A percentile compares a stretch with the other conserved stretches of the same genome.
These are phyloP conservation scores for Taphrina communis DNA, from an alignment of 1,139 yeast species.

Conservation along the genomic window DNA sequence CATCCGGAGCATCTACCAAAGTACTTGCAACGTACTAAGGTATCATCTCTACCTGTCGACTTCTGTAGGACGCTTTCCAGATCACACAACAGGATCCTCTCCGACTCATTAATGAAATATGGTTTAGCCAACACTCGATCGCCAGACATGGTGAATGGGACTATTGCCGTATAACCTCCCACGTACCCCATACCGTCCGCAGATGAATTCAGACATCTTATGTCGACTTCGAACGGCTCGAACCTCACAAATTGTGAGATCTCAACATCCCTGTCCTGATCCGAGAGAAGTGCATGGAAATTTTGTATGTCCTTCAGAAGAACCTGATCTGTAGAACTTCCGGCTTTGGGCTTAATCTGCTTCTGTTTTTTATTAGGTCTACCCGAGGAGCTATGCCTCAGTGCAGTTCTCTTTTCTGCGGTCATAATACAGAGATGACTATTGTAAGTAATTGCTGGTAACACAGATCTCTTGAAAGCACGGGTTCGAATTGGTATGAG, in stretches of 20 bases:
- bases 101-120: conserved; percentile 51
- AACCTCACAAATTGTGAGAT: conserved; percentile 51
- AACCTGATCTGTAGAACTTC: conserved; percentile 67
- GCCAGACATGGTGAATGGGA: conserved; percentile 90
- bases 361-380: conserved; percentile 21
- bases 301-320: conserved; percentile 74
- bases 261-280: conserved; percentile 60
- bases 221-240: conserved; percentile 62
- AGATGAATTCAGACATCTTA: conserved; percentile 63
- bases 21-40: conserved; percentile 67
- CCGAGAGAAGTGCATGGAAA: conserved; percentile 57
- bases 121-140: conserved; percentile 73
- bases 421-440: conserved; percentile 1
- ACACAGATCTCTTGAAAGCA: not conserved
- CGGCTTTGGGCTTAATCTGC: conserved; percentile 54
- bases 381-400: conserved; percentile 13
- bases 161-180: conserved; percentile 56
- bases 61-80: conserved; percentile 60
- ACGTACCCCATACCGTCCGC: conserved; percentile 53
- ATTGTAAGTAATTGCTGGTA: not conserved
- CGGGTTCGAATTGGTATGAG: not conserved
- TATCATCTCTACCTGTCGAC: conserved; percentile 62
- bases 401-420: conserved; percentile 15
- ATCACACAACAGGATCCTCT: conserved; percentile 62
- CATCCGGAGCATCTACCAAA: conserved; percentile 90